These are phyloP conservation scores for Ophiostoma australiae DNA, from an alignment of 2,329 filamentous ascomycete genomes.

Conservation along the genomic window DNA sequence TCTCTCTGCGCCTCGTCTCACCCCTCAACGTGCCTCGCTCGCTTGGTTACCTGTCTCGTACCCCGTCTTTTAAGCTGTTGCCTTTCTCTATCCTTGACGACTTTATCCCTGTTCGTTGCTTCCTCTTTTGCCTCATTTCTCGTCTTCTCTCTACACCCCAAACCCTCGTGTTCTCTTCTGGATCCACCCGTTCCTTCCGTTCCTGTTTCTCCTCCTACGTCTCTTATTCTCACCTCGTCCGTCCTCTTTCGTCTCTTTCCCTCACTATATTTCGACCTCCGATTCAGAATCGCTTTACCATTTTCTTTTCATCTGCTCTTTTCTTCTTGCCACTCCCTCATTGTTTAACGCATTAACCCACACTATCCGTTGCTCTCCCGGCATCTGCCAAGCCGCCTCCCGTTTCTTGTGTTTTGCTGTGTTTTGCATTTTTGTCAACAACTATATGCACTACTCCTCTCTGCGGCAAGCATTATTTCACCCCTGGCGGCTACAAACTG, in stretches of 20 bases:
- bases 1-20: slow-evolving; percentile 1
- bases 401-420: background rate
- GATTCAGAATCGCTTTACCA: background rate
- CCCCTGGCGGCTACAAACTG: background rate
- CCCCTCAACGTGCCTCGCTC: background rate
- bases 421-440: background rate
- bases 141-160: background rate
- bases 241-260: background rate
- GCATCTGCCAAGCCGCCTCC: background rate
- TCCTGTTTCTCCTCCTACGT: slow-evolving; percentile 14
- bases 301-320: background rate
- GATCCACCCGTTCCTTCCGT: background rate
- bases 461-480: background rate
- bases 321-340: background rate
- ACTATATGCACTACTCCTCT: background rate
- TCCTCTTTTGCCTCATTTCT: background rate
- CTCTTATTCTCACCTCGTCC: background rate
- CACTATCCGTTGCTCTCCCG: background rate
- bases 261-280: background rate
- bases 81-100: background rate
- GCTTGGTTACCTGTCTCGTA: background rate
- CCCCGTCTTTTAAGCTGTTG: slow-evolving; percentile 6
- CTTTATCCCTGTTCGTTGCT: background rate
- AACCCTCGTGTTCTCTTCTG: slow-evolving; percentile 11
- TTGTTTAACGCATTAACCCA: background rate